Conservation (phyloP, 768 basidiomycete species). For the Macrolepiota fuliginosa region DNA sequence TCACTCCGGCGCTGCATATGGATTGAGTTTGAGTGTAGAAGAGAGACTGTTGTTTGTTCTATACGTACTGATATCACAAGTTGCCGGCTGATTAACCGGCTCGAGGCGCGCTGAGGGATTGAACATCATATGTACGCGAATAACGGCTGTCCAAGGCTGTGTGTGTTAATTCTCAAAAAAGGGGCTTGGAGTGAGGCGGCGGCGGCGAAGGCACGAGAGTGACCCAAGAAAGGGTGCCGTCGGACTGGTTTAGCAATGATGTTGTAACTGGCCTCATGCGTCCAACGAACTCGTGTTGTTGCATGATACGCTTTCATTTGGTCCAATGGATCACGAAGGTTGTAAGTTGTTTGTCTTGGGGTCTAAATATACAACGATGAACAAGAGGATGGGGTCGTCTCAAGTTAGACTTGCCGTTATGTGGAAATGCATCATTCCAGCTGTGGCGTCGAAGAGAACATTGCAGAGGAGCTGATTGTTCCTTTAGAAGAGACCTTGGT, state of each 20-base stretch:
- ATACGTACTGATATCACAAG: not conserved
- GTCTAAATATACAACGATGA: not conserved
- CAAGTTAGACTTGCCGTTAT: not conserved
- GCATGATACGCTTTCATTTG: not conserved
- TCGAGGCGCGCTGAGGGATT: not conserved
- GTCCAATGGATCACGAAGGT: not conserved
- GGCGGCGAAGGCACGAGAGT: not conserved
- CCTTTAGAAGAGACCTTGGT: not conserved
- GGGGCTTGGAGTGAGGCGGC: not conserved
- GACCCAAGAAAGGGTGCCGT: slow-evolving; percentile 4
- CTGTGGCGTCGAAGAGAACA: not conserved
- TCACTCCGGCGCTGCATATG: not conserved
- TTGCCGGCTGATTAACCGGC: slow-evolving; percentile 5
- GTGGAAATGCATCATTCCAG: not conserved
- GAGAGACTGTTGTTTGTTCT: not conserved
- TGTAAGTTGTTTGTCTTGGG: not conserved
- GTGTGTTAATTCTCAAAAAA: not conserved
- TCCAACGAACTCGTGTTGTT: not conserved
- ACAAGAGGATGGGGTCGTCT: not conserved
- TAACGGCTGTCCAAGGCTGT: not conserved
- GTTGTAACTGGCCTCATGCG: not conserved
- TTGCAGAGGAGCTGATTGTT: not conserved
- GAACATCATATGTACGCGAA: not conserved
- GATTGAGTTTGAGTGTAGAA: not conserved
- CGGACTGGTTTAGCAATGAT: slow-evolving; percentile 3